Base-by-base conservation (phyloP, 306 rosid species). In the Rubus idaeus region DNA sequence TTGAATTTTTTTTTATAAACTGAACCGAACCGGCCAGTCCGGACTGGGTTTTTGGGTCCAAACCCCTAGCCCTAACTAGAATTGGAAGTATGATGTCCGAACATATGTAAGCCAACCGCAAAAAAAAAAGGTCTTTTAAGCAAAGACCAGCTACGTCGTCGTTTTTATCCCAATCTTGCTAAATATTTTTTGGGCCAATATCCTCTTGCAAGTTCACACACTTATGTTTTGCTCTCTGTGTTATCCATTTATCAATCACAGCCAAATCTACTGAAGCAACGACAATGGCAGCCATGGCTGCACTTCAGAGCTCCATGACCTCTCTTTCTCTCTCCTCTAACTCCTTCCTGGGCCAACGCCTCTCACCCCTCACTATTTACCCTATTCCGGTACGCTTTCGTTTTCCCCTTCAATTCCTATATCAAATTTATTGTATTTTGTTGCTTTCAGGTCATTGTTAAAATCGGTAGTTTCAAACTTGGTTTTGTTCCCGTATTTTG, bases 271-370 rank as follows among this genome's bases (percentile, higher is more conserved):
- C 23, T 14, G 79, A 70, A 65, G 78, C 90, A 67, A 75, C 37
- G 80, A 80, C 60, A 78, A 91, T 91, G 93, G 96, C 93, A 81
- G 91, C 97, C 88, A 90, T 92, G 96, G 96, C 90, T 81, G 87
- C 93, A 77, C 93, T 93, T 71, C 98, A 91, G 79, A 84, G 85
- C 86, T 88, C 98, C 56, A 81, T 93, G 86, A 78, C 88, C 68
- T 87, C 93, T 16, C 91, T 93, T 26, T 93, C 95, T 11, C 86
- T 93, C 66, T 87, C 93, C 42, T 88, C 93, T 35, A 90, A 88
- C 86, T 86, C 96, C 41, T 95, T 95, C 89, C 79, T 92, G 26
- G 99, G 99, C 4, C 97, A 92, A 21, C 89, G 88, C 53, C 88
- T 92, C 80, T 62, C 93, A 7, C 85, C 89, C 58, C 51, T 85